Conservation (phyloP, 176 grass and related monocot species). For the Oryza punctata region DNA sequence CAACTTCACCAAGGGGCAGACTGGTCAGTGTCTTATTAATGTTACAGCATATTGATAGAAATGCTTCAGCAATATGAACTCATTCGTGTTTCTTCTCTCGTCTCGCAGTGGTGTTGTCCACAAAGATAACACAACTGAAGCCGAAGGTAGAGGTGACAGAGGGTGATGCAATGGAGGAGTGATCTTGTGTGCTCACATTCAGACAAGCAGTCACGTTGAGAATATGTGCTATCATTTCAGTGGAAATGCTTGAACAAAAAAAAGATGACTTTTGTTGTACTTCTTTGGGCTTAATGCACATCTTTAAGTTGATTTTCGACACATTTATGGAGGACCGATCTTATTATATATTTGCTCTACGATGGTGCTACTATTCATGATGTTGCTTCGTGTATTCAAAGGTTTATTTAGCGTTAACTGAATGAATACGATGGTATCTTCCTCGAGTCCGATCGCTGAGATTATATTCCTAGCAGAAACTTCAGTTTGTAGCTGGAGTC, state of each 20-base stretch:
- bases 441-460: too few species aligned
- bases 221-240: conserved; percentile 21
- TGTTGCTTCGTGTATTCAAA: neutral
- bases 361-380: neutral
- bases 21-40: conserved; percentile 47
- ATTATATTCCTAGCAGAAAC: too few species aligned
- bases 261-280: conserved; percentile 41
- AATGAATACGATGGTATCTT: too few species aligned
- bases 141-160: conserved; percentile 48
- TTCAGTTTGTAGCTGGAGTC: too few species aligned
- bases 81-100: neutral
- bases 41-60: neutral
- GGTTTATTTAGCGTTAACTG: neutral
- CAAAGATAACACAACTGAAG: conserved; percentile 74
- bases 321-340: neutral
- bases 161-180: conserved; percentile 91
- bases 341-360: neutral
- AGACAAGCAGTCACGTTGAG: neutral
- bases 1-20: conserved; percentile 79
- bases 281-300: conserved; percentile 9
- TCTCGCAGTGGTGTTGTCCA: conserved; percentile 75
- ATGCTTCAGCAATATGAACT: neutral
- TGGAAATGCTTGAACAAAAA: conserved; percentile 2
- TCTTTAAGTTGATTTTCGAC: neutral
- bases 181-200: conserved; percentile 29